These are phyloP conservation scores for Clarireedia homoeocarpa DNA, from an alignment of 2,329 filamentous ascomycete species.

Conservation along the genomic window DNA sequence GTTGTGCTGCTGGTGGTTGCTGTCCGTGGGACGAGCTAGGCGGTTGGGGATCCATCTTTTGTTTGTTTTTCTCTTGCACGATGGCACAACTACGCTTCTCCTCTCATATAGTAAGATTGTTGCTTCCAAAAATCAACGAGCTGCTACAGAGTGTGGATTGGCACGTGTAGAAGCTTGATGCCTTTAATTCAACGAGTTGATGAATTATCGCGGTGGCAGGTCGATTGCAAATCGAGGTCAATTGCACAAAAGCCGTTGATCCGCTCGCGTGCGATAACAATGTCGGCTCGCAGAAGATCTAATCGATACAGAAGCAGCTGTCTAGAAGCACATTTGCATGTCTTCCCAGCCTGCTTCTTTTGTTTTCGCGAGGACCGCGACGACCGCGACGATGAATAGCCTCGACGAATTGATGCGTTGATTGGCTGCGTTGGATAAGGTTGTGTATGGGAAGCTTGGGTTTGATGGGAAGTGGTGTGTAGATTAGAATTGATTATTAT, in stretches of 20 bases:
- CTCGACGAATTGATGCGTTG: neutral
- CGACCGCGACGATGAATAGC: neutral
- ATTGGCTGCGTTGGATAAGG: slow-evolving; percentile 1
- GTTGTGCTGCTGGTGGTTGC: slow-evolving; percentile 36
- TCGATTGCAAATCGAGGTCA: neutral
- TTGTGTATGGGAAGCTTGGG: neutral
- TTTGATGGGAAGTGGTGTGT: neutral
- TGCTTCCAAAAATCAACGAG: neutral
- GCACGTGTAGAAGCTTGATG: neutral
- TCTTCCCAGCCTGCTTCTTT: neutral
- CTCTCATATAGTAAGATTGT: neutral
- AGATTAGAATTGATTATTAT: neutral
- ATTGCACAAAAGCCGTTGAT: neutral
- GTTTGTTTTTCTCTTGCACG: neutral
- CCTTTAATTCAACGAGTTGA: neutral
- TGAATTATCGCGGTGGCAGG: neutral
- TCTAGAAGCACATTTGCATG: neutral
- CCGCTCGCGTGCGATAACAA: neutral
- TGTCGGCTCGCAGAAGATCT: neutral
- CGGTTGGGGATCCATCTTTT: slow-evolving; percentile 47
- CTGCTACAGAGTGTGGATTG: neutral
- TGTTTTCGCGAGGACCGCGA: neutral
- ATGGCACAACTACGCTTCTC: neutral
- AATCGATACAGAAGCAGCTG: neutral
- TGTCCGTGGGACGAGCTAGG: slow-evolving; percentile 44